Percentiles rank a stretch among this genome's conserved stretches.
phyloP scores from a whole-genome alignment of 75 land plant species.

The Cryptomeria japonica region DNA sequence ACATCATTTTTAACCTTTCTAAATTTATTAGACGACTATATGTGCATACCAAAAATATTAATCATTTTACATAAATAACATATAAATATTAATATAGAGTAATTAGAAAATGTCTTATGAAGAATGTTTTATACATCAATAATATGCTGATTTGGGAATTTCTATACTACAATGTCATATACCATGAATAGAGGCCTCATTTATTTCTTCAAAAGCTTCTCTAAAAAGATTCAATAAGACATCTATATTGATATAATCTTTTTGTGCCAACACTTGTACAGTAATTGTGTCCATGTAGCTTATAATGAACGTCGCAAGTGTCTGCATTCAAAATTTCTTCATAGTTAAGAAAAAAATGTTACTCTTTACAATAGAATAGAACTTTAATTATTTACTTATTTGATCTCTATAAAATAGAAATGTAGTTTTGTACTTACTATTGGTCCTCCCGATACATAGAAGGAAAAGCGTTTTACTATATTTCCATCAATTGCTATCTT shows the following conservation, averaged over 20 bases:
- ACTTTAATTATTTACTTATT: neutral
- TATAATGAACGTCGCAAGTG: neutral
- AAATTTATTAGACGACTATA: no score
- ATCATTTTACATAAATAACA: no score
- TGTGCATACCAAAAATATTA: no score
- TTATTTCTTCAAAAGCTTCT: neutral
- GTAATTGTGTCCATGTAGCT: neutral
- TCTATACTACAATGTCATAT: neutral
- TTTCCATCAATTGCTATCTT: conserved; percentile 29
- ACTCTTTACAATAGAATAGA: neutral
- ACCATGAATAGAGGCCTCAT: neutral
- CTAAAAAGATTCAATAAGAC: neutral
- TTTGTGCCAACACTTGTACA: neutral
- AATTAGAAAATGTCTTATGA: no score
- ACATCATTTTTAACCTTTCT: no score
- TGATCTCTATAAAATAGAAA: neutral
- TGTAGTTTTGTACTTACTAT: conserved; percentile 22
- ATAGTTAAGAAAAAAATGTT: neutral
- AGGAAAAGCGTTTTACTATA: conserved; percentile 31
- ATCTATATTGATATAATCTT: neutral
- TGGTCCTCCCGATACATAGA: conserved; percentile 33
- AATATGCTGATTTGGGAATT: neutral
- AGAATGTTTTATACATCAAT: neutral
- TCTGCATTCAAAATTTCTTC: neutral
- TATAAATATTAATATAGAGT: no score